phyloP scores from a whole-genome alignment of 1,284 basidiomycete species.

The Trichosporon inkin region DNA sequence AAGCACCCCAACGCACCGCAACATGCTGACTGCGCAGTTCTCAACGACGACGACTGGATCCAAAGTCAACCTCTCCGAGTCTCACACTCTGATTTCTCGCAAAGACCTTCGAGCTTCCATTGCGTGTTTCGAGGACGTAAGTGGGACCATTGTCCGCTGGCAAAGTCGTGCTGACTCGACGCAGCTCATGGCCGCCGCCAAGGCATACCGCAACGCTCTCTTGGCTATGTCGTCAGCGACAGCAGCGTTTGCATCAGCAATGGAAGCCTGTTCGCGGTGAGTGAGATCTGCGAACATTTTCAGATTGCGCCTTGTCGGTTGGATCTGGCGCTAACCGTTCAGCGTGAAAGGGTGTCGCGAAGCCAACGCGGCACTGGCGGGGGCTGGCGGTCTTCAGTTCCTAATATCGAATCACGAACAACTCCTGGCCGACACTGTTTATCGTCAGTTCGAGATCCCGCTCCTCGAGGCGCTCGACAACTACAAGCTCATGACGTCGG shows the following conservation, averaged over 20 bases:
- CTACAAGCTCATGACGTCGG: constrained; percentile 58
- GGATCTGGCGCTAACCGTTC: background rate
- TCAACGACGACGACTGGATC: constrained; percentile 49
- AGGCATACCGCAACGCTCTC: constrained; percentile 77
- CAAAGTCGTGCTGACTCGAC: background rate
- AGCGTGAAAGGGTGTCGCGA: constrained; percentile 47
- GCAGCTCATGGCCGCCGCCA: constrained; percentile 71
- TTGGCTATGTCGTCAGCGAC: constrained; percentile 78
- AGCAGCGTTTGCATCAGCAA: constrained; percentile 77
- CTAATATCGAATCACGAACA: constrained; percentile 90
- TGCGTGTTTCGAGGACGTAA: constrained; percentile 47
- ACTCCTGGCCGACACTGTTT: constrained; percentile 77
- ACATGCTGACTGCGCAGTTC: constrained; percentile 30
- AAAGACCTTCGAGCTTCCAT: constrained; percentile 48
- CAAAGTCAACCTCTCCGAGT: constrained; percentile 41
- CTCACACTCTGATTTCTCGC: constrained; percentile 44
- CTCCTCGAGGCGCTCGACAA: constrained; percentile 75
- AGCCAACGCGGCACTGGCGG: constrained; percentile 57
- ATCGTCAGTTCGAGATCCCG: constrained; percentile 86
- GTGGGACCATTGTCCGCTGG: constrained; percentile 8
- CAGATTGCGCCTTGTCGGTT: background rate
- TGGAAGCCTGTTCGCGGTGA: constrained; percentile 75
- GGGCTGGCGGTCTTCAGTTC: constrained; percentile 80
- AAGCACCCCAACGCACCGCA: background rate
- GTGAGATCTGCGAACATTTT: constrained; percentile 32